phyloP scores from a whole-genome alignment of 1,284 basidiomycete genomes.

The Heterobasidion occidentale region DNA sequence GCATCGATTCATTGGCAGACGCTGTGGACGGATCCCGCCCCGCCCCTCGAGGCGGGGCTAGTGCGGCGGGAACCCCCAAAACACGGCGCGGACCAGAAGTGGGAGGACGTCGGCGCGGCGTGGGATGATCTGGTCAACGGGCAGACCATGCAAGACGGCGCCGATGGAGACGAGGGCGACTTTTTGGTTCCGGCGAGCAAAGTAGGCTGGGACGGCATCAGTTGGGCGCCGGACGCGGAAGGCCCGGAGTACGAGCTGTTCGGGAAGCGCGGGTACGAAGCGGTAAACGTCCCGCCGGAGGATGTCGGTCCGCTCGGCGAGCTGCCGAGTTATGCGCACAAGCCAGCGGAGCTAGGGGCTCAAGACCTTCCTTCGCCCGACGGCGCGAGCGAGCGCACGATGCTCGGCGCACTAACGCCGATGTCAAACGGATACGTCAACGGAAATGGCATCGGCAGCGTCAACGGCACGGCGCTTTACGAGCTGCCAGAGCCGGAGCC shows the following conservation, averaged over 20 bases:
- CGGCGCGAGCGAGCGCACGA: constrained; percentile 2
- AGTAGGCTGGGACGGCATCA: constrained; percentile 16
- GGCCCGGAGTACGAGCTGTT: constrained; percentile 22
- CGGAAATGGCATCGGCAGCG: constrained; percentile 10
- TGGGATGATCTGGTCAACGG: constrained; percentile 45
- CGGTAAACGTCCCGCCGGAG: constrained; percentile 13
- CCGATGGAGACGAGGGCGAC: constrained; percentile 20
- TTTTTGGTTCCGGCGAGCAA: constrained; percentile 15
- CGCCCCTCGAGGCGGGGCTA: constrained; percentile 48
- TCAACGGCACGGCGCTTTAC: constrained; percentile 8
- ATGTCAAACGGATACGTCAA: constrained; percentile 2
- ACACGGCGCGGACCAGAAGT: constrained; percentile 25
- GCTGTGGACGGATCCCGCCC: constrained; percentile 66
- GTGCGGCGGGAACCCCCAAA: constrained; percentile 37
- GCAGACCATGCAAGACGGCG: constrained; percentile 12
- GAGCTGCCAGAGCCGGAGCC: not conserved
- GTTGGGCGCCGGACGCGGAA: constrained; percentile 44
- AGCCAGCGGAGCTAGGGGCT: not conserved
- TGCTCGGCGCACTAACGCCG: not conserved
- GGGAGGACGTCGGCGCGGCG: constrained; percentile 41
- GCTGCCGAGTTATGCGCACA: constrained; percentile 18
- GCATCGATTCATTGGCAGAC: constrained; percentile 57
- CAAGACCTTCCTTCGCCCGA: not conserved
- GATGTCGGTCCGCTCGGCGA: constrained; percentile 25
- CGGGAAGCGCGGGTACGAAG: constrained; percentile 4